phyloP scores from a whole-genome alignment of 2,329 filamentous ascomycete species.

The Penicillium sclerotiorum region DNA sequence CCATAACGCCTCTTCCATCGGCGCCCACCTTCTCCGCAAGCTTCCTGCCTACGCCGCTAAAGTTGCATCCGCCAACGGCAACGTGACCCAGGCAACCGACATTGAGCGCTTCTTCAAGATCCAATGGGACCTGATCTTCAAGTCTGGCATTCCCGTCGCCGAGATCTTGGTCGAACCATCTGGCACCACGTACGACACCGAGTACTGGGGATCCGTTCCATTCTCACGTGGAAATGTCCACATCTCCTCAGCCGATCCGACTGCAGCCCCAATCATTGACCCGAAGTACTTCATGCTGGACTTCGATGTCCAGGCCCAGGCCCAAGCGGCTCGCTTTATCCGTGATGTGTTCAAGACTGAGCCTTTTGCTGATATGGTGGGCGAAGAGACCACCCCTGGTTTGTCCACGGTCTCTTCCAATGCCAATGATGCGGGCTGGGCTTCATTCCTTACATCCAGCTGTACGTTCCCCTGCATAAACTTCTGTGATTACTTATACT shows the following conservation, averaged over 20 bases:
- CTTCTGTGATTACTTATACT: not conserved
- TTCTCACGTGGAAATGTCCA: constrained; percentile 36
- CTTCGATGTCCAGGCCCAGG: constrained; percentile 27
- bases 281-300: constrained; percentile 36
- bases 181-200: constrained; percentile 18
- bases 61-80: constrained; percentile 20
- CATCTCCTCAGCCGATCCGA: constrained; percentile 30
- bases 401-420: constrained; percentile 19
- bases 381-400: constrained; percentile 24
- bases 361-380: constrained; percentile 19
- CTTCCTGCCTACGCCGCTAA: constrained; percentile 26
- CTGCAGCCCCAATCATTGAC: constrained; percentile 27
- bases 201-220: constrained; percentile 32
- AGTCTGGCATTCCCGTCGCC: constrained; percentile 27
- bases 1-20: constrained; percentile 20
- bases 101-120: constrained; percentile 29
- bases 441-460: constrained; percentile 25
- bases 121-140: constrained; percentile 34
- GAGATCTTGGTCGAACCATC: constrained; percentile 29
- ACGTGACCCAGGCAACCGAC: constrained; percentile 18
- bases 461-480: constrained; percentile 14
- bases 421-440: constrained; percentile 27
- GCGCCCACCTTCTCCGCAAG: constrained; percentile 16
- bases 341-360: constrained; percentile 23
- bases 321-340: constrained; percentile 27